These are phyloP conservation scores for Terana coerulea DNA, from an alignment of 768 basidiomycete genomes.

Conservation along the genomic window DNA sequence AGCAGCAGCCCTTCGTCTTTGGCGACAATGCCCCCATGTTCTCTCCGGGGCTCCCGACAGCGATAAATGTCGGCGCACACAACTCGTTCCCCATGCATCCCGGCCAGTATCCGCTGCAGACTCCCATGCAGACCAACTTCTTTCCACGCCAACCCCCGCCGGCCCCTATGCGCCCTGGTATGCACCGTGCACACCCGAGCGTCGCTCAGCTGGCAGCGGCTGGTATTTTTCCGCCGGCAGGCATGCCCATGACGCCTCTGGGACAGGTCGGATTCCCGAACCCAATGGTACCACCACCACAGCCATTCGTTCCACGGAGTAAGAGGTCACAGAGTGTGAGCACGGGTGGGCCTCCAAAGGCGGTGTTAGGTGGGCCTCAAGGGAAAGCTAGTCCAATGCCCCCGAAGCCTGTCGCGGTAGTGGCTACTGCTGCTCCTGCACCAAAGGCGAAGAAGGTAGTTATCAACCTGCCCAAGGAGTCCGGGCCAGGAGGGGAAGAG, in stretches of 20 bases:
- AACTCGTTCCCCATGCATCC: slow-evolving; percentile 45
- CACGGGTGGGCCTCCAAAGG: slow-evolving; percentile 87
- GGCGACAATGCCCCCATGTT: slow-evolving; percentile 46
- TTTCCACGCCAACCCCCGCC: slow-evolving; percentile 49
- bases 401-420: slow-evolving; percentile 29
- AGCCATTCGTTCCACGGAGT: slow-evolving; percentile 55
- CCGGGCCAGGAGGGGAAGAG: slow-evolving; percentile 33
- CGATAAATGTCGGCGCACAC: slow-evolving; percentile 54
- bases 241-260: slow-evolving; percentile 60
- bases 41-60: slow-evolving; percentile 63
- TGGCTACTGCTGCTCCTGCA: slow-evolving; percentile 25
- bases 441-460: slow-evolving; percentile 60
- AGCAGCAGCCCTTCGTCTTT: slow-evolving; percentile 52
- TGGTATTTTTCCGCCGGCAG: slow-evolving; percentile 52
- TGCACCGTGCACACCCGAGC: slow-evolving; percentile 56
- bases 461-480: slow-evolving; percentile 75
- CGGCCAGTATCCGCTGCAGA: slow-evolving; percentile 47
- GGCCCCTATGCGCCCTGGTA: slow-evolving; percentile 46
- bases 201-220: slow-evolving; percentile 60
- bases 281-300: slow-evolving; percentile 30
- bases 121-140: slow-evolving; percentile 66
- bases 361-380: slow-evolving; percentile 73
- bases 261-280: slow-evolving; percentile 50
- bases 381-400: slow-evolving; percentile 72
- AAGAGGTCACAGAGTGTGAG: slow-evolving; percentile 64